Percentiles rank a stretch among this genome's conserved stretches.
These are phyloP conservation scores for Amanita fuliginea DNA, from an alignment of 768 basidiomycete genomes.

Conservation along the genomic window DNA sequence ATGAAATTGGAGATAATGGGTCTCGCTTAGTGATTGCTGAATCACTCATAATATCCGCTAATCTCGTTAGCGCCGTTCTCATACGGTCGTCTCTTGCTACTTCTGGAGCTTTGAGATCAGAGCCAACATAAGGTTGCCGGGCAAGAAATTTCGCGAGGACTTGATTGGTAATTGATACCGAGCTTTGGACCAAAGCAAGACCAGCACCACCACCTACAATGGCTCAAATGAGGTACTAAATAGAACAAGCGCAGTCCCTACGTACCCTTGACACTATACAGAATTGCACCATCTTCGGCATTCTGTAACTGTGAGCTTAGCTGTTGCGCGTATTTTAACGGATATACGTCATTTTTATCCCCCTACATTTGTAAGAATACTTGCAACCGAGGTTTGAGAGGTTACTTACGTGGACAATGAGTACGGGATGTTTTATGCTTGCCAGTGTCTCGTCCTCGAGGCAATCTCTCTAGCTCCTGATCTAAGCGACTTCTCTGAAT, in stretches of 20 bases:
- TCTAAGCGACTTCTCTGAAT: neutral
- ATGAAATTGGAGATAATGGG: constrained; percentile 54
- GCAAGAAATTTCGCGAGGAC: constrained; percentile 52
- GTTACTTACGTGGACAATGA: constrained; percentile 53
- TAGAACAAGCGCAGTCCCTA: neutral
- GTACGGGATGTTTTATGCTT: constrained; percentile 48
- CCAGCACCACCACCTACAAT: constrained; percentile 41
- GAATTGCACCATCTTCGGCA: constrained; percentile 33
- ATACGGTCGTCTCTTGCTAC: constrained; percentile 36
- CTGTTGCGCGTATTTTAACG: constrained; percentile 45
- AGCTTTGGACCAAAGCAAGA: constrained; percentile 43
- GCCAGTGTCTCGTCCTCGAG: constrained; percentile 36
- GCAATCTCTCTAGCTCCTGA: constrained; percentile 31
- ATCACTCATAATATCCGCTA: constrained; percentile 41
- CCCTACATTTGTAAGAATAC: constrained; percentile 30
- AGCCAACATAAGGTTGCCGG: constrained; percentile 37
- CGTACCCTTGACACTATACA: constrained; percentile 56
- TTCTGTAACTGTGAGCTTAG: constrained; percentile 38
- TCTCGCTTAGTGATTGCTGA: constrained; percentile 36
- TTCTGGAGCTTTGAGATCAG: constrained; percentile 31
- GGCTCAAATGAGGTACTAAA: too few relatives aligned
- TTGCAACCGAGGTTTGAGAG: neutral
- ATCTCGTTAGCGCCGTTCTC: constrained; percentile 36
- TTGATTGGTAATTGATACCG: constrained; percentile 52
- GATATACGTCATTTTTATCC: constrained; percentile 43